Base-by-base conservation (phyloP, 106 monocot species). In the Acanthochlamys bracteata region DNA sequence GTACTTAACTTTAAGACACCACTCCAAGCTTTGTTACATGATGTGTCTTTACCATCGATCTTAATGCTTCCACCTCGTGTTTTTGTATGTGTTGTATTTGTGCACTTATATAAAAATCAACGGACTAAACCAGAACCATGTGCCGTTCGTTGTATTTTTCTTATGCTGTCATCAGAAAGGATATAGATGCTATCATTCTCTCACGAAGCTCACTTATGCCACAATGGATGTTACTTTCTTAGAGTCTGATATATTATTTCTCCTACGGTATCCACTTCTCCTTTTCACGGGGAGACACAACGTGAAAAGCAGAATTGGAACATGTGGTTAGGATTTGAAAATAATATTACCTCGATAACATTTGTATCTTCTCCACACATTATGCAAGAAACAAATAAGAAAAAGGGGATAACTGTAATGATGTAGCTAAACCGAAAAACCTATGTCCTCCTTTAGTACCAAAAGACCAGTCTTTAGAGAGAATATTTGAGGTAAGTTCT, bases 101-200 rank as follows among this genome's bases (percentile, higher is more conserved):
- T 64, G 17, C 41, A 64, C 45, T 10, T 27, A 41, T 19, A 39
- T 19, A 43, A 16, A 22, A 16, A 42, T 42, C 11, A 64, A 20
- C 16, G 16, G 16, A 41, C 33, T 64, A 64, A 64, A 64, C 41
- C 20, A 10, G 63, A 64, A 42, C 41, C 16, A 1, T 39, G 39
- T 20, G 21, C 63, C 20, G 42, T 64, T 39, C 20, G 45, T 20
- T 64, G 43, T 19, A 33, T 33, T 6, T 33, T 33, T 33, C 33
- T 33, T 33, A 33, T 33, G 33, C 41, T 64, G 20, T 20, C 26
- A 42, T 13, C 41, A 42, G 42, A 64, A 64, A 19, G 51, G 41
- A 43, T 45, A 64, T 22, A 64, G 52, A 52, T 65, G 51, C 20
- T 65, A 65, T 52, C 46, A 65, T 21, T 24, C 65, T 51, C 51